Percentiles rank a stretch among this genome's conserved stretches.
Evolutionary conservation across 768 basidiomycete genomes (phyloP).

Genomic region (Naganishia vaughanmartiniae): DNA sequence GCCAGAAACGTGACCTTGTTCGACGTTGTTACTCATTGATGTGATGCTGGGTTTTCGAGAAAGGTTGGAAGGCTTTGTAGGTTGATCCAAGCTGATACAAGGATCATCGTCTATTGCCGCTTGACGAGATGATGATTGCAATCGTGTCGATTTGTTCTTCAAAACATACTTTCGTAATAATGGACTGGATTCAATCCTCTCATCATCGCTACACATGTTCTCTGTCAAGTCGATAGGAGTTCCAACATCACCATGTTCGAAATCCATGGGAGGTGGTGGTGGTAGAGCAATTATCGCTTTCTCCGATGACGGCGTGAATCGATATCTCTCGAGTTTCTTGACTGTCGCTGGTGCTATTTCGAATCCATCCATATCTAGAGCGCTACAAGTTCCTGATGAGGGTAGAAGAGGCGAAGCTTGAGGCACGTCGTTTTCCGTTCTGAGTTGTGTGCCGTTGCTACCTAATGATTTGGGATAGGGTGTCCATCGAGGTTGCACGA

Average conservation of each 20-base stretch:
- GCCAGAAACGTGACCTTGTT: background rate
- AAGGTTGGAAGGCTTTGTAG: background rate
- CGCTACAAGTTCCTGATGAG: background rate
- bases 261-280: background rate
- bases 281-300: background rate
- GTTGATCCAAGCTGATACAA: background rate
- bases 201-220: background rate
- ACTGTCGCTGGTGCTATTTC: constrained; percentile 17
- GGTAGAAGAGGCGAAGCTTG: background rate
- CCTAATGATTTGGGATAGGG: constrained; percentile 19
- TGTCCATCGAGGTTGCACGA: constrained; percentile 11
- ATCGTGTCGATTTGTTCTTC: background rate
- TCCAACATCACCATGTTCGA: background rate
- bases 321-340: background rate
- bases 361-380: constrained; percentile 15
- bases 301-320: constrained; percentile 12
- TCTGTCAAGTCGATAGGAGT: constrained; percentile 12
- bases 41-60: background rate
- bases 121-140: background rate
- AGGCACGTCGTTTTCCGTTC: constrained; percentile 11
- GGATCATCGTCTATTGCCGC: background rate
- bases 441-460: background rate
- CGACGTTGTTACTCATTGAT: background rate
- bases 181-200: no score
- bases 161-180: background rate